Conservation (phyloP, 2,329 filamentous ascomycete species). For the Clonostachys sp. region DNA sequence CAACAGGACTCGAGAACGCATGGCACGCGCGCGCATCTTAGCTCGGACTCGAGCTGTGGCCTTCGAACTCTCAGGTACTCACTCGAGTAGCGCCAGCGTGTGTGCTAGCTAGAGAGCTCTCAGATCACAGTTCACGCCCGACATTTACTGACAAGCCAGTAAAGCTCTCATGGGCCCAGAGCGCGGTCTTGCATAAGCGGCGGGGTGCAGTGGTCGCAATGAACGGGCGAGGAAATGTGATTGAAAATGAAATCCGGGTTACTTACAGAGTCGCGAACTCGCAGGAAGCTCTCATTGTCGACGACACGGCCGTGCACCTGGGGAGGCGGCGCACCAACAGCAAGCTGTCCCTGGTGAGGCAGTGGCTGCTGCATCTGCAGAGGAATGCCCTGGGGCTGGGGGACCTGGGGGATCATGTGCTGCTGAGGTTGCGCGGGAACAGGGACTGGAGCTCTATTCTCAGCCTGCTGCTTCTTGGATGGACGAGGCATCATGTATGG, state of each 20-base stretch:
- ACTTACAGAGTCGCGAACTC: conserved; percentile 79
- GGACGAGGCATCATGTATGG: conserved; percentile 3
- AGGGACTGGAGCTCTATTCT: conserved; percentile 17
- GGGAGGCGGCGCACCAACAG: conserved; percentile 4
- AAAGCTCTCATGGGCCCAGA: too few species aligned
- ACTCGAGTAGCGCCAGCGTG: too few species aligned
- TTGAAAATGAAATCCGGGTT: neutral
- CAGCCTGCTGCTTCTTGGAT: conserved; percentile 32
- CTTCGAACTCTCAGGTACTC: too few species aligned
- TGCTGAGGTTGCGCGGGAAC: conserved; percentile 30
- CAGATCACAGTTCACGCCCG: too few species aligned
- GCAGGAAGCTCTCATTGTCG: conserved; percentile 71
- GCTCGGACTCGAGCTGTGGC: too few species aligned
- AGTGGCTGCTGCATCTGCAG: conserved; percentile 6
- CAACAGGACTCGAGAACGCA: too few species aligned
- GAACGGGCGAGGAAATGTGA: conserved; percentile 1
- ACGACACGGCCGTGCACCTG: conserved; percentile 32
- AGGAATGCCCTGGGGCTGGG: conserved; percentile 23
- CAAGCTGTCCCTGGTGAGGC: conserved; percentile 1
- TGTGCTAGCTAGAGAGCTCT: too few species aligned
- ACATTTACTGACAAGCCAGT: too few species aligned
- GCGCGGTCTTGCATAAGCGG: too few species aligned
- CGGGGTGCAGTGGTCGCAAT: neutral
- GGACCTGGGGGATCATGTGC: conserved; percentile 29
- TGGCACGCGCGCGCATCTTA: too few species aligned